These are phyloP conservation scores for Crepidotus sp. DNA, from an alignment of 1,284 basidiomycete genomes.

Conservation along the genomic window DNA sequence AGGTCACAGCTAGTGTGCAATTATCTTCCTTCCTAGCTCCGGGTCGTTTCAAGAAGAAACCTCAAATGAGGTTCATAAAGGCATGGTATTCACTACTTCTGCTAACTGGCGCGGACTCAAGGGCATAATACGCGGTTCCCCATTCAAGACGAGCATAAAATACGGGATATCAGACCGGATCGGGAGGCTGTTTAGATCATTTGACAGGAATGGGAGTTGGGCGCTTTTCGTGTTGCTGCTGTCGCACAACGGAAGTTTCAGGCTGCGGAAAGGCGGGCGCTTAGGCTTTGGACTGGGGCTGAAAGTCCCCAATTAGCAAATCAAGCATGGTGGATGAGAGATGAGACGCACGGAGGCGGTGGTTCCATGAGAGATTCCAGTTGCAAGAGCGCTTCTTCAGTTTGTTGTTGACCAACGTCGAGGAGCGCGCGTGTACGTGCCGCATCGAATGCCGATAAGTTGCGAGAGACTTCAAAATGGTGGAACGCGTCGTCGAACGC, in stretches of 20 bases:
- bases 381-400: slow-evolving; percentile 3
- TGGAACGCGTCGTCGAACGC: slow-evolving; percentile 12
- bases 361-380: slow-evolving; percentile 9
- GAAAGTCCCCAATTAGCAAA: background rate
- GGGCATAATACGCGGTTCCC: slow-evolving; percentile 11
- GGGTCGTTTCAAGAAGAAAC: too few relatives aligned
- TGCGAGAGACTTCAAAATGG: slow-evolving; percentile 10
- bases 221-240: background rate
- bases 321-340: background rate
- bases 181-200: slow-evolving; percentile 7
- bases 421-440: slow-evolving; percentile 7
- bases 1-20: too few relatives aligned
- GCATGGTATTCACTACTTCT: slow-evolving; percentile 3
- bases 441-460: slow-evolving; percentile 11
- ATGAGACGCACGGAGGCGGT: background rate
- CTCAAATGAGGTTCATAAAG: slow-evolving; percentile 1
- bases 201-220: slow-evolving; percentile 6
- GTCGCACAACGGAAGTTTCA: slow-evolving; percentile 8
- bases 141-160: slow-evolving; percentile 8
- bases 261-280: slow-evolving; percentile 10
- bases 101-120: slow-evolving; percentile 4
- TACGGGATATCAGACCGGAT: slow-evolving; percentile 6
- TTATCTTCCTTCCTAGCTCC: too few relatives aligned
- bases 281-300: slow-evolving; percentile 1
- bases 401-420: slow-evolving; percentile 6